Evolutionary conservation across 1,284 basidiomycete species (phyloP).

Genomic region (Leccinum fuscescens): DNA sequence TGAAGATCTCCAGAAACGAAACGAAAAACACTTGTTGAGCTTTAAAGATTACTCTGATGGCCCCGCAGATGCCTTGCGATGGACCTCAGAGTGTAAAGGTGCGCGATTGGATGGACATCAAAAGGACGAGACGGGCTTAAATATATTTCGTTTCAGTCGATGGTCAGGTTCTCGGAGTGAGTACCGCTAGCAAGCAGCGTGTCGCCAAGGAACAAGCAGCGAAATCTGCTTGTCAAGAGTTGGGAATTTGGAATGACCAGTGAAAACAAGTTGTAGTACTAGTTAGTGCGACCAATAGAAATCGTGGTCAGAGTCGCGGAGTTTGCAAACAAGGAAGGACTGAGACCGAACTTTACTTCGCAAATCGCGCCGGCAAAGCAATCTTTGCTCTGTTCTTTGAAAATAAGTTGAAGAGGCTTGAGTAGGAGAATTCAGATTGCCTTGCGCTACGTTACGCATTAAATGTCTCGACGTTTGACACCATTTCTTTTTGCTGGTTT

Average conservation of each 20-base stretch:
- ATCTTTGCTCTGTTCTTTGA: not conserved
- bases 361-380: conserved; percentile 9
- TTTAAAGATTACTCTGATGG: conserved; percentile 43
- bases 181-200: conserved; percentile 40
- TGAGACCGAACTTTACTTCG: not conserved
- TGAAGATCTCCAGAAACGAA: conserved; percentile 43
- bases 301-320: conserved; percentile 29
- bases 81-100: conserved; percentile 60
- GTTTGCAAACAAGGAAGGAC: conserved; percentile 29
- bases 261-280: conserved; percentile 2
- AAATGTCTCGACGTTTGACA: conserved; percentile 29
- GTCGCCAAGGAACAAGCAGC: conserved; percentile 53
- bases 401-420: not conserved
- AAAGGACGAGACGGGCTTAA: not conserved
- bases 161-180: conserved; percentile 46
- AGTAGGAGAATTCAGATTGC: conserved; percentile 26
- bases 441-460: conserved; percentile 16
- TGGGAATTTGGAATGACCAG: conserved; percentile 24
- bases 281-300: not conserved
- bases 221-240: conserved; percentile 39
- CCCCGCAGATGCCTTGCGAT: conserved; percentile 39
- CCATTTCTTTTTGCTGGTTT: conserved; percentile 31
- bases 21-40: conserved; percentile 33
- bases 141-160: conserved; percentile 38
- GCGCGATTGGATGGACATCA: conserved; percentile 14